Evolutionary conservation across 2,329 filamentous ascomycete species (phyloP), one percentile per base, ranked within the genome.

Genomic region (Fusarium buxicola): DNA sequence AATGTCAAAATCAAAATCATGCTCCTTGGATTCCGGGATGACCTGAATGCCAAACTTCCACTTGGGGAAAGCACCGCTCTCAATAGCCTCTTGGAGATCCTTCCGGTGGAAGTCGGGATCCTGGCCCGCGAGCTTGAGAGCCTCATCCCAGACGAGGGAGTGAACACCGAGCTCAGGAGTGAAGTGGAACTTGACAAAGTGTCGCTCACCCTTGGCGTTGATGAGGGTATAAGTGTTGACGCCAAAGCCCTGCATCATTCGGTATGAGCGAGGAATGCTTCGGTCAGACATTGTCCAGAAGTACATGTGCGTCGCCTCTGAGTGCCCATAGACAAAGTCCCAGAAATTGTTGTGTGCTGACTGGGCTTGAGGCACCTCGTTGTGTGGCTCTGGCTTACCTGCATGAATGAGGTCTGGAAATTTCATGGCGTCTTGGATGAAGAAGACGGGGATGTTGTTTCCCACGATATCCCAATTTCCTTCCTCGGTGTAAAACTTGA

Each of bases 191-290:
- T 94, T 94, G 74, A 92, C 89, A 65, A 93, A 92, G 54, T 85
- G 81, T 1, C 88, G 83, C 72, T 91, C 84, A 18, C 89, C 90
- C 63, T 89, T 82, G 21, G 82, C 84, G 58, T 92, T 92, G 59
- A 82, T 80, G 3, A 93, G 81, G 0, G 85, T 90, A 69, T 82
- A 94, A 0, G 92, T 94, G 75, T 94, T 93, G 66, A 94, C 91
- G 50, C 91, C 91, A 55, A 94, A 94, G 0, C 91, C 91, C 66
- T 94, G 90, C 89, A 94, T 93, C 90, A 93, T 93, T 21, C 91
- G 87, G 76, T 83, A 93, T 0, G 89, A 92, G 3, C 89, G 84
- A 2, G 91, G 91, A 53, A 92, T 92, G 0, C 82, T 82, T 25
- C 90, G 84, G 72, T 93, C 91, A 8, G 86, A 90, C 88, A 92